Percentiles rank a stretch among this genome's conserved stretches.
Conservation (phyloP, 2,329 filamentous ascomycete genomes). For the Clarireedia monteithiana region DNA sequence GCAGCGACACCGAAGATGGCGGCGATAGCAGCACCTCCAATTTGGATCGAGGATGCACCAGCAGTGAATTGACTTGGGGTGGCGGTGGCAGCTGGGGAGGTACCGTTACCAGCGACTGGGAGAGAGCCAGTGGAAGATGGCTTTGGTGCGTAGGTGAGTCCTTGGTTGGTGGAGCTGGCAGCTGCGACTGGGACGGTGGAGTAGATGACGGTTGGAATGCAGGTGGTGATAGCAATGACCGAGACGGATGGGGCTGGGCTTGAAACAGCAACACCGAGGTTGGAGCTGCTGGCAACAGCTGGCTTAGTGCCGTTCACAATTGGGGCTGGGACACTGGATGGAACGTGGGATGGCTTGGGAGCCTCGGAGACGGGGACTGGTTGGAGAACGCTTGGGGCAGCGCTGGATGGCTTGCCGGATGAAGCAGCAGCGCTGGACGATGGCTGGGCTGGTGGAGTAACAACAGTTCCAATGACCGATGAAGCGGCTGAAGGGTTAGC, state of each 20-base stretch:
- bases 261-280: background rate
- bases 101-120: background rate
- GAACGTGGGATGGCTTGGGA: background rate
- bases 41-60: conserved; percentile 3
- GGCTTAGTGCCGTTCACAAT: background rate
- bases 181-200: conserved; percentile 8
- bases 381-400: background rate
- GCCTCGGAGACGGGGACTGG: background rate
- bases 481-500: background rate
- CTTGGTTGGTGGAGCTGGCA: background rate
- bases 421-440: background rate
- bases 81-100: conserved; percentile 8
- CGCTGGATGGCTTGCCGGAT: background rate
- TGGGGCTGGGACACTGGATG: background rate
- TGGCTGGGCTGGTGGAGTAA: background rate
- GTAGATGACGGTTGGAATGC: conserved; percentile 12
- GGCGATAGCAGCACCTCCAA: conserved; percentile 14
- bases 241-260: background rate
- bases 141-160: background rate
- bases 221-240: conserved; percentile 10
- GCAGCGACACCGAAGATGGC: conserved; percentile 17
- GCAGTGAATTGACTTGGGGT: conserved; percentile 10
- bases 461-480: background rate
- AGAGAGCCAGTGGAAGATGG: conserved; percentile 8
- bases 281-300: background rate